A percentile compares a stretch with the other conserved stretches of the same genome.
Conservation (phyloP, 495 filamentous ascomycete genomes). For the Hypomontagnella monticulosa region DNA sequence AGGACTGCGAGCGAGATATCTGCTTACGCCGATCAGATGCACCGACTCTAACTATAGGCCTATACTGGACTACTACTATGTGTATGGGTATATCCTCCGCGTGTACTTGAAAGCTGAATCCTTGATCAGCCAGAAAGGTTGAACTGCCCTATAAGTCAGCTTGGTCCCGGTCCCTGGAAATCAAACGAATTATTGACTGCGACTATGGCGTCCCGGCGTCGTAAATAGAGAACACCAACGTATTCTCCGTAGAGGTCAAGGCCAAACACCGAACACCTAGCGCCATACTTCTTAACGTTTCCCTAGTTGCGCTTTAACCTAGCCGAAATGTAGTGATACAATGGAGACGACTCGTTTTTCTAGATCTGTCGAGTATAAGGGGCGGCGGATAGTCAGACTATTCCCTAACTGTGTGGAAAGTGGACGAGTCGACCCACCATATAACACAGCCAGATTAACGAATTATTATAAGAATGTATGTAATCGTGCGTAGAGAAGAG, state of each 20-base stretch:
- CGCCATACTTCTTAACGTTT: background rate
- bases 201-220: too few relatives aligned
- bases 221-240: background rate
- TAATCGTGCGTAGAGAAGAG: background rate
- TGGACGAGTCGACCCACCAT: background rate
- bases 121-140: too few relatives aligned
- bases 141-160: too few relatives aligned
- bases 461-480: background rate
- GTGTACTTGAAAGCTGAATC: too few relatives aligned
- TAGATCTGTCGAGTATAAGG: slow-evolving; percentile 1
- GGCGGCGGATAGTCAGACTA: background rate
- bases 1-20: too few relatives aligned
- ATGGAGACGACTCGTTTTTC: slow-evolving; percentile 6
- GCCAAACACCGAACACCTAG: background rate
- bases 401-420: background rate
- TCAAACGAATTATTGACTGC: too few relatives aligned
- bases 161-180: too few relatives aligned
- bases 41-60: too few relatives aligned
- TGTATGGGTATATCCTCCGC: too few relatives aligned
- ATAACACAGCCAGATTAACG: slow-evolving; percentile 3
- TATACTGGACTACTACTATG: too few relatives aligned
- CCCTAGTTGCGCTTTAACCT: too few relatives aligned
- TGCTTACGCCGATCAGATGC: too few relatives aligned
- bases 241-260: background rate
- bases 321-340: background rate